Evolutionary conservation across 129 eudicot species (phyloP).

Genomic region (Lonicera japonica): DNA sequence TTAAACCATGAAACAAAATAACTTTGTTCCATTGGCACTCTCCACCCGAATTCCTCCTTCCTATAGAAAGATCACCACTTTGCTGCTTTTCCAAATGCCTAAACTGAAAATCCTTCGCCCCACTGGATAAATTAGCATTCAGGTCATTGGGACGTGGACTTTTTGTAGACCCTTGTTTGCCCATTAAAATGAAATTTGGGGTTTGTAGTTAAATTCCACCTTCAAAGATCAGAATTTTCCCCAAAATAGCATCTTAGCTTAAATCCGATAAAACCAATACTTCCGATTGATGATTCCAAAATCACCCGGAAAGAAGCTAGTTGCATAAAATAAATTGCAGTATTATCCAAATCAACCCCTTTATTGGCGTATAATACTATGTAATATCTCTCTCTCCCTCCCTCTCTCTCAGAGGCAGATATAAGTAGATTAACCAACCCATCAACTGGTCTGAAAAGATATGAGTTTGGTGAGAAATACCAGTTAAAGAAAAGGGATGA

Average conservation of each 20-base stretch:
- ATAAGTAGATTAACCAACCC: background rate
- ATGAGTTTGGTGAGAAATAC: slow-evolving; percentile 33
- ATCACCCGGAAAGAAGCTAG: background rate
- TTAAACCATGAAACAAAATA: slow-evolving; percentile 41
- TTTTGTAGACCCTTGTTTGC: slow-evolving; percentile 45
- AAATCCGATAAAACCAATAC: slow-evolving; percentile 6
- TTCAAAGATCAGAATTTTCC: background rate
- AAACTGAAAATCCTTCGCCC: slow-evolving; percentile 29
- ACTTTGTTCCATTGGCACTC: slow-evolving; percentile 36
- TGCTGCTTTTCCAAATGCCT: slow-evolving; percentile 29
- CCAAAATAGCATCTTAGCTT: background rate
- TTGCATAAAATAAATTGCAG: background rate
- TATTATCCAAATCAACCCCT: background rate
- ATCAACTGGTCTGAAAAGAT: slow-evolving; percentile 18
- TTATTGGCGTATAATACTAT: background rate
- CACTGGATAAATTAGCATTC: slow-evolving; percentile 21
- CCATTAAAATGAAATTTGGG: slow-evolving; percentile 19
- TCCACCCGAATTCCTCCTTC: slow-evolving; percentile 44
- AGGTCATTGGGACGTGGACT: slow-evolving; percentile 23
- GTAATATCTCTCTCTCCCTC: slow-evolving; percentile 1
- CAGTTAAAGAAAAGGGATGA: slow-evolving; percentile 21
- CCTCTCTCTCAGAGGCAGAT: background rate
- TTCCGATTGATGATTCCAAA: slow-evolving; percentile 3
- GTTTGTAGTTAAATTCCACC: background rate
- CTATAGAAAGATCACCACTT: slow-evolving; percentile 33